Evolutionary conservation across 192 early-diverging fungal genomes (phyloP).

Genomic region (Podila horticola): DNA sequence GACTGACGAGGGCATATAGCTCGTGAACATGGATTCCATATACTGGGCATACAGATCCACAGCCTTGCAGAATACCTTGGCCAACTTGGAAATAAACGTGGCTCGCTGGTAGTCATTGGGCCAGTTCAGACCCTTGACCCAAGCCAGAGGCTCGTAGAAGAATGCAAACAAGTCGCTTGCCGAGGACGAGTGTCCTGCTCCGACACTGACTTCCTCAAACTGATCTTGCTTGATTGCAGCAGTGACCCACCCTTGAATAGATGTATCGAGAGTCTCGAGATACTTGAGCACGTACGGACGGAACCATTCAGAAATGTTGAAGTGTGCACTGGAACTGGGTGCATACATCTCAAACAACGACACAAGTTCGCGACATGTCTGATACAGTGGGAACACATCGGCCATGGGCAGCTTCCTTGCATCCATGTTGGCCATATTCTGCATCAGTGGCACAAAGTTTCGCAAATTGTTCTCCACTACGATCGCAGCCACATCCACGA

Average conservation of each 20-base stretch:
- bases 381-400: constrained; percentile 65
- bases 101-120: constrained; percentile 68
- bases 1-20: constrained; percentile 51
- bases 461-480: constrained; percentile 62
- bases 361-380: constrained; percentile 58
- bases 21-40: constrained; percentile 59
- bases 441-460: constrained; percentile 64
- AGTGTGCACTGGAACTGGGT: constrained; percentile 53
- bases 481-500: constrained; percentile 54
- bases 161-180: constrained; percentile 84
- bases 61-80: constrained; percentile 70
- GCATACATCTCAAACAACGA: constrained; percentile 59
- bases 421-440: constrained; percentile 63
- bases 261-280: constrained; percentile 67
- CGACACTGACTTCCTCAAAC: constrained; percentile 65
- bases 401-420: constrained; percentile 56
- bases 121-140: constrained; percentile 75
- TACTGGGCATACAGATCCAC: constrained; percentile 69
- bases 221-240: constrained; percentile 74
- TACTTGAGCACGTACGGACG: constrained; percentile 73
- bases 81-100: constrained; percentile 71
- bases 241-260: constrained; percentile 77
- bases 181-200: constrained; percentile 74
- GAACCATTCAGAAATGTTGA: constrained; percentile 81
- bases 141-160: constrained; percentile 78